Percentiles rank a stretch among this genome's conserved stretches.
Evolutionary conservation across 305 asterid genomes (phyloP).

Genomic region (Rubia peregrina): DNA sequence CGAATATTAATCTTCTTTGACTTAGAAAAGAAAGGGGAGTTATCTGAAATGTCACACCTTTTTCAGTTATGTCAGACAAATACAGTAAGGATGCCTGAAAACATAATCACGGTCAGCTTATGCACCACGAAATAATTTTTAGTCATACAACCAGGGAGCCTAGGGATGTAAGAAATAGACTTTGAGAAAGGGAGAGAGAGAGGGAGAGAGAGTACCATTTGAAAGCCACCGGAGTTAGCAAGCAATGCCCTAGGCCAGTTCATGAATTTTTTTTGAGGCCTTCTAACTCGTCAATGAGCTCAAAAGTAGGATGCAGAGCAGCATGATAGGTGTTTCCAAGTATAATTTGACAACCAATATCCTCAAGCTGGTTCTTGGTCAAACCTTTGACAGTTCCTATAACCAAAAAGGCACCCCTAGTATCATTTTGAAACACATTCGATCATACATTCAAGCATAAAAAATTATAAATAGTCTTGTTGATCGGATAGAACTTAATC

Average conservation of each 20-base stretch:
- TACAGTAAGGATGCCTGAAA: constrained; percentile 88
- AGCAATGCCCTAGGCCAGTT: constrained; percentile 96
- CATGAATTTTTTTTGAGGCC: constrained; percentile 95
- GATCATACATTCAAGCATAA: not conserved
- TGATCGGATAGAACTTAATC: not conserved
- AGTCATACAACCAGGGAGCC: not conserved
- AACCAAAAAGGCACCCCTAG: constrained; percentile 17
- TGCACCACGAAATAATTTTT: not conserved
- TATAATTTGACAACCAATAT: constrained; percentile 95
- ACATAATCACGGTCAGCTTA: constrained; percentile 13
- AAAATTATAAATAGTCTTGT: not conserved
- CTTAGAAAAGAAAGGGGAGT: constrained; percentile 9
- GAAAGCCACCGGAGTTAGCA: constrained; percentile 98
- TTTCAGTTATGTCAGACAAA: constrained; percentile 92
- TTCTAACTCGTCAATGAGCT: constrained; percentile 87
- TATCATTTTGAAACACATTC: not conserved
- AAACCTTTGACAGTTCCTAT: constrained; percentile 91
- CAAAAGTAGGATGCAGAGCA: constrained; percentile 95
- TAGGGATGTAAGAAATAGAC: constrained; percentile 1
- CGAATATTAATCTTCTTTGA: not conserved
- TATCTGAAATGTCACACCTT: constrained; percentile 98
- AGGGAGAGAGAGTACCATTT: constrained; percentile 49
- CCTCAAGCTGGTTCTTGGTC: constrained; percentile 85
- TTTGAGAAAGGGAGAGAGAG: not conserved
- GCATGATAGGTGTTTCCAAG: constrained; percentile 95